A percentile compares a stretch with the other conserved stretches of the same genome.
Evolutionary conservation across 345 rosid genomes (phyloP).

Genomic region (Ceriops decandra): DNA sequence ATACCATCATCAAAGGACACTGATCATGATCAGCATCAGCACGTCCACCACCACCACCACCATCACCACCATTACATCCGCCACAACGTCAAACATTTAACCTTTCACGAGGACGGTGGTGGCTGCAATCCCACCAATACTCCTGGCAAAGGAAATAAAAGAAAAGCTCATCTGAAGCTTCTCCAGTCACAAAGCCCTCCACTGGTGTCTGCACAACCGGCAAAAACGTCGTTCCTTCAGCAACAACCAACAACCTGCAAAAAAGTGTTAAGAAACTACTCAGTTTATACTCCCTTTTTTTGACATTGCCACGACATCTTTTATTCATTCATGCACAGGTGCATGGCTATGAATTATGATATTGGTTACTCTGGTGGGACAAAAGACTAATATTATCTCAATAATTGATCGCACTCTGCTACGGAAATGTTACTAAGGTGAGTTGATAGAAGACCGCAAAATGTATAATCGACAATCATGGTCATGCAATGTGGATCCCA

Average conservation of each 20-base stretch:
- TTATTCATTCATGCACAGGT: background rate
- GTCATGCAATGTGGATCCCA: too few species aligned
- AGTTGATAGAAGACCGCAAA: too few species aligned
- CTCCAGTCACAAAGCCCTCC: constrained; percentile 31
- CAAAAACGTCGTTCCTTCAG: constrained; percentile 11
- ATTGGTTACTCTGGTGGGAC: background rate
- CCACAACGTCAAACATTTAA: background rate
- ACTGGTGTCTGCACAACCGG: constrained; percentile 28
- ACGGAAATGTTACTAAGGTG: too few species aligned
- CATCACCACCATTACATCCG: constrained; percentile 17
- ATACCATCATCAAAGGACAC: background rate
- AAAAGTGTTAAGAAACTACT: constrained; percentile 21
- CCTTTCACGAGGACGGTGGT: background rate
- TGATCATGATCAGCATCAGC: background rate
- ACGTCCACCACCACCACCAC: constrained; percentile 22
- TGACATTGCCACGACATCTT: too few species aligned
- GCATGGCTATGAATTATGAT: background rate
- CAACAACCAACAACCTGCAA: constrained; percentile 14
- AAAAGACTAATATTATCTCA: background rate
- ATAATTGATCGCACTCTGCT: background rate
- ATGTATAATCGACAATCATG: too few species aligned
- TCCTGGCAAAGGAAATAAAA: constrained; percentile 29
- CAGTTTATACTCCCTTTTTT: too few species aligned
- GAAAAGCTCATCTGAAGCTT: constrained; percentile 48
- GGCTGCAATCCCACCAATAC: too few species aligned